Base-by-base conservation (phyloP, 2,329 filamentous ascomycete species). In the Blastomyces gilchristii region DNA sequence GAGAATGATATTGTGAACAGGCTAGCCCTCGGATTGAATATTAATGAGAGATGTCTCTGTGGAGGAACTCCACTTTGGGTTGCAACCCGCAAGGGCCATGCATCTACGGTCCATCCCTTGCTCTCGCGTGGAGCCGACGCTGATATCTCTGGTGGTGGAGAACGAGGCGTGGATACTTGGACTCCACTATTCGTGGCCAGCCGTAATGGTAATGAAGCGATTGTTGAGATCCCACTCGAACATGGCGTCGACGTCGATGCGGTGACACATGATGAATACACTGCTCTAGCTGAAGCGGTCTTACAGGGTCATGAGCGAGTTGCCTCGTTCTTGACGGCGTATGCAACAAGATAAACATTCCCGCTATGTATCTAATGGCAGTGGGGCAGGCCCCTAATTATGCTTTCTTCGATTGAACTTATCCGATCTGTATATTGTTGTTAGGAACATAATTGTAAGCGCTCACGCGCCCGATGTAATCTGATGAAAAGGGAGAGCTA, bases 41-140 rank as follows among this genome's bases (percentile, higher is more conserved):
- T 59, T 47, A 47, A 59, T 28, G 25, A 22, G n/a, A 31, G 56
- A 58, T 43, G 37, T 28, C 12, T n/a, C 8, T 43, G 18, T 43
- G 56, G 56, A 22, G 37, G 22, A 43, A 43, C 56, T 25, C 56
- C 56, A 14, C 56, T 58, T 31, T 47, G 56, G 56, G 41, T 43
- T 31, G 34, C 56, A 58, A 37, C 18, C n/a, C 37, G 18, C n/a
- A 41, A 43, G 39, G 34, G 9, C 31, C 28, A 11, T 18, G 34
- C 11, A 3, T 37, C 37, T 22, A 28, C 34, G 8, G 56, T 58
- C 9, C 34, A 18, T n/a, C 41, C 47, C 14, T 37, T 58, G 22
- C 25, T 58, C 18, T 22, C 18, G 4, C 31, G n/a, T 22, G 56
- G 56, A 6, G 56, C 56, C n/a, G 56, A 58, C 47, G 34, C 56